Base-by-base conservation (phyloP, 495 filamentous ascomycete genomes). In the Hypoxylon lienhwacheense region DNA sequence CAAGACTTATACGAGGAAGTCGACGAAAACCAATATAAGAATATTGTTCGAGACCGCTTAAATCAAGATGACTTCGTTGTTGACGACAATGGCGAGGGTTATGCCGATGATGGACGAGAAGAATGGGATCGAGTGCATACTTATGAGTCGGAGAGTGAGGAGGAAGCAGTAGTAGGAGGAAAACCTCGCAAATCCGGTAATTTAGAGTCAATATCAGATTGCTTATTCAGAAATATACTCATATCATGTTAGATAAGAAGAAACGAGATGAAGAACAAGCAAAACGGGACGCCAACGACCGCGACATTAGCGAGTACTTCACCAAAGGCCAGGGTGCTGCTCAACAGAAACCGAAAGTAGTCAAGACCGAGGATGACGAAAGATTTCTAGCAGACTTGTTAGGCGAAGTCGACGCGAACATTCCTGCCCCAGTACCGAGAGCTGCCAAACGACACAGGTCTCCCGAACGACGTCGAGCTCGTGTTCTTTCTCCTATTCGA, bases 41-140 rank as follows among this genome's bases (percentile, higher is more conserved):
- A 96, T 66, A 83, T 97, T 47, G 90, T 98, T 31, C 82, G 92
- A 28, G 83, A 86, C 34, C 87, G 95, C 15, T 77, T 98, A 34
- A 89, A 95, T 66, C 80, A 91, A 65, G 93, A 98, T 67, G 93
- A 98, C 73, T 98, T 98, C 53, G 92, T 98, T 47, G 89, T 98
- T 44, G 89, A 95, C 70, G 88, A 93, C 71, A 91, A 95, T 72
- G 91, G 90, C 42, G 88, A 88, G 54, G 89, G 90, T 19, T 98
- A 98, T 66, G 92, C 88, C 42, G 93, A 98, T 65, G 95, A 98
- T 66, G 93, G 93, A 47, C 88, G 93, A 40, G 93, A 98, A 67
- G 93, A 96, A 35, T 98, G 93, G 95, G 90, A 95, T 55, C 76
- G 78, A 48, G 82, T 87, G 55, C 79, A 73, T 14, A 71, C 64